Percentiles rank a stretch among this genome's conserved stretches.
These are phyloP conservation scores for Didymella glomerata DNA, from an alignment of 2,329 filamentous ascomycete species.

Conservation along the genomic window DNA sequence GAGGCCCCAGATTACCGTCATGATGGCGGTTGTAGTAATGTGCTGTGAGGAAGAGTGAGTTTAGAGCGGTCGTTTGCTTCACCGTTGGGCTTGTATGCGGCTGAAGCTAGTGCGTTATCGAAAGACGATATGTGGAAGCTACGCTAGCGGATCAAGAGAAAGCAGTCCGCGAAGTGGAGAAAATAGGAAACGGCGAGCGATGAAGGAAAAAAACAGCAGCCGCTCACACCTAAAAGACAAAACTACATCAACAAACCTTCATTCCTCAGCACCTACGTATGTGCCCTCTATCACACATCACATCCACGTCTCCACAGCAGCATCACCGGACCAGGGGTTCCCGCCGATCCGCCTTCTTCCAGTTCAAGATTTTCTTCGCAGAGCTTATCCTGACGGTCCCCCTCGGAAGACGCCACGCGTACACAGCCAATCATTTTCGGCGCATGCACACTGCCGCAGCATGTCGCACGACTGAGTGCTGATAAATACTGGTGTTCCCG, in stretches of 20 bases:
- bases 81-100: neutral
- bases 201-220: neutral
- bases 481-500: slow-evolving; percentile 1
- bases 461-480: slow-evolving; percentile 10
- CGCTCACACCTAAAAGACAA: neutral
- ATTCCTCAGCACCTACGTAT: slow-evolving; percentile 17
- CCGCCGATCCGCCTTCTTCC: slow-evolving; percentile 7
- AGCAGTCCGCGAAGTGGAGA: neutral
- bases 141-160: neutral
- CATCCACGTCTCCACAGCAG: slow-evolving; percentile 8
- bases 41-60: neutral
- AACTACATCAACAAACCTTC: neutral
- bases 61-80: neutral
- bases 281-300: slow-evolving; percentile 6
- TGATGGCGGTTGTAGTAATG: slow-evolving; percentile 21
- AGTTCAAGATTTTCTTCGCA: slow-evolving; percentile 13
- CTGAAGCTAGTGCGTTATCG: neutral
- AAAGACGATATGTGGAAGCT: neutral
- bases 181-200: neutral
- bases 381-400: slow-evolving; percentile 12
- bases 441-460: neutral
- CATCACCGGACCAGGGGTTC: slow-evolving; percentile 6
- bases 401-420: neutral
- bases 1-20: slow-evolving; percentile 64
- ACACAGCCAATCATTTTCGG: neutral